Conservation (phyloP, 495 filamentous ascomycete species). For the Sabuloglossum arenarium region DNA sequence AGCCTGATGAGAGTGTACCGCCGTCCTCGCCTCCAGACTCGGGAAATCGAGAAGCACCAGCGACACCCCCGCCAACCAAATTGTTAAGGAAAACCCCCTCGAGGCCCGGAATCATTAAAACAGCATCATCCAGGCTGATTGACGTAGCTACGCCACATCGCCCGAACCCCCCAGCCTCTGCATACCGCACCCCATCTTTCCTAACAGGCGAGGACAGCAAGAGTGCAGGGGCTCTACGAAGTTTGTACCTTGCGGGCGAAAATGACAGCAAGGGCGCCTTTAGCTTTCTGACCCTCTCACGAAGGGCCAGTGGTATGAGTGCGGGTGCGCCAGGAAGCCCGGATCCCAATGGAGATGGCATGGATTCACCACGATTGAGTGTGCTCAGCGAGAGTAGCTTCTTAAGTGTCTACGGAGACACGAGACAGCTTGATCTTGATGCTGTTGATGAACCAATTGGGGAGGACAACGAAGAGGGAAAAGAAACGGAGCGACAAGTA, state of each 20-base stretch:
- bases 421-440: not conserved
- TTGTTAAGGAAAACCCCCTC: not conserved
- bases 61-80: not conserved
- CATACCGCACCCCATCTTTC: not conserved
- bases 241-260: conserved; percentile 3
- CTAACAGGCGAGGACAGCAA: not conserved
- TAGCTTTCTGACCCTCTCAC: not conserved
- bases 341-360: conserved; percentile 11
- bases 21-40: not conserved
- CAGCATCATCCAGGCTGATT: not conserved
- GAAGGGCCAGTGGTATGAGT: not conserved
- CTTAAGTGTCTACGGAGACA: conserved; percentile 38
- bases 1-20: not conserved
- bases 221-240: not conserved
- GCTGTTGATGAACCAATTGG: not conserved
- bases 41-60: not conserved
- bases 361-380: conserved; percentile 45
- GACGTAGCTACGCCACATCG: conserved; percentile 7
- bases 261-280: not conserved
- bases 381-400: conserved; percentile 67
- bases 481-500: not conserved
- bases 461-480: not conserved
- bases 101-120: not conserved
- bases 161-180: not conserved
- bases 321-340: conserved; percentile 13